Evolutionary conservation across 768 basidiomycete genomes (phyloP).

Genomic region (Serendipita vermifera): DNA sequence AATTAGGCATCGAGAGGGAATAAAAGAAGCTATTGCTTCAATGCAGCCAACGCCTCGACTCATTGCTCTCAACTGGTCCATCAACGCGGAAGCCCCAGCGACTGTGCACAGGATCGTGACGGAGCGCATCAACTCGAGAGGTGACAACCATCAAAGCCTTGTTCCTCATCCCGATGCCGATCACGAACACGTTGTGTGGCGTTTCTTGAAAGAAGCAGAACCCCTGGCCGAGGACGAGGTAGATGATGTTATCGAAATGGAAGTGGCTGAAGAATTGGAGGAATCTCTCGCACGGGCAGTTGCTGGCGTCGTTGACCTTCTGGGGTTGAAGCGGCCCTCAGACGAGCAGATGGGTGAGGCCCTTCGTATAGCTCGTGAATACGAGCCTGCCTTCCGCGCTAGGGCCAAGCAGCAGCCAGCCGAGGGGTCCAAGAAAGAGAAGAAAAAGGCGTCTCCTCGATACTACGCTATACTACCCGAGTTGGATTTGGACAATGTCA

Average conservation of each 20-base stretch:
- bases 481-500: slow-evolving; percentile 40
- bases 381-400: slow-evolving; percentile 23
- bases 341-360: slow-evolving; percentile 45
- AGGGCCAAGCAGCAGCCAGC: slow-evolving; percentile 19
- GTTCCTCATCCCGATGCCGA: slow-evolving; percentile 37
- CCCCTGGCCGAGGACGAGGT: slow-evolving; percentile 51
- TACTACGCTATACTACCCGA: slow-evolving; percentile 77
- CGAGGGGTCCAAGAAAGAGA: slow-evolving; percentile 24
- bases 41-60: slow-evolving; percentile 48
- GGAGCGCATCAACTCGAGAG: slow-evolving; percentile 60
- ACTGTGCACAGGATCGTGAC: slow-evolving; percentile 63
- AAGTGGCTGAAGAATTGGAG: slow-evolving; percentile 41
- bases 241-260: slow-evolving; percentile 56
- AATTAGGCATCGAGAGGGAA: slow-evolving; percentile 55
- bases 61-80: slow-evolving; percentile 68
- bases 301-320: slow-evolving; percentile 39
- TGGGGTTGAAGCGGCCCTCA: slow-evolving; percentile 41
- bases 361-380: slow-evolving; percentile 30
- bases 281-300: slow-evolving; percentile 45
- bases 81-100: slow-evolving; percentile 40
- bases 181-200: slow-evolving; percentile 75
- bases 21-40: slow-evolving; percentile 42
- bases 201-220: slow-evolving; percentile 55
- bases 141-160: slow-evolving; percentile 73
- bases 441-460: slow-evolving; percentile 27